These are phyloP conservation scores for Naganishia sp. DNA, from an alignment of 1,284 basidiomycete species.

Conservation along the genomic window DNA sequence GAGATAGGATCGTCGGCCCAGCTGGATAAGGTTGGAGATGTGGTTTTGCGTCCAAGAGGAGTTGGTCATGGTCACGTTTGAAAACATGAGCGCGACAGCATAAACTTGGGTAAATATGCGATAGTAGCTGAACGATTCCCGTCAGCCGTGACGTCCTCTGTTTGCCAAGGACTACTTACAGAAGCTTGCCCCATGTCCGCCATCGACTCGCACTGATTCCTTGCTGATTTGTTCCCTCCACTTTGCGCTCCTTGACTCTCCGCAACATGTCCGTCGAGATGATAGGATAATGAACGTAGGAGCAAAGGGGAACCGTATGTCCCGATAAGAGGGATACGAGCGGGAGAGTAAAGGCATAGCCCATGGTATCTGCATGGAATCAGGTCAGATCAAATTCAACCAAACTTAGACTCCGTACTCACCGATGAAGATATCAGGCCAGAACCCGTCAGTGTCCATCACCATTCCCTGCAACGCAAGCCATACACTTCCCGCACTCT, in stretches of 20 bases:
- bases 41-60: slow-evolving; percentile 93
- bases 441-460: slow-evolving; percentile 42
- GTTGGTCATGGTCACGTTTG: slow-evolving; percentile 80
- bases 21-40: slow-evolving; percentile 66
- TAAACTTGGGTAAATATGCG: slow-evolving; percentile 82
- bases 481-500: slow-evolving; percentile 81
- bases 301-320: slow-evolving; percentile 70
- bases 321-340: slow-evolving; percentile 64
- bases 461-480: slow-evolving; percentile 61
- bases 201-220: slow-evolving; percentile 65
- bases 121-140: slow-evolving; percentile 69
- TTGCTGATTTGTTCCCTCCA: slow-evolving; percentile 60
- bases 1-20: slow-evolving; percentile 37
- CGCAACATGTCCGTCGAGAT: slow-evolving; percentile 92
- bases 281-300: slow-evolving; percentile 95
- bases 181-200: slow-evolving; percentile 68
- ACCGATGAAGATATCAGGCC: slow-evolving; percentile 84
- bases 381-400: not conserved
- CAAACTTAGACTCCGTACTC: slow-evolving; percentile 36
- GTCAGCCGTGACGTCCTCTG: not conserved
- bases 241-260: slow-evolving; percentile 64
- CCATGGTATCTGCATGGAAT: slow-evolving; percentile 82
- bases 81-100: slow-evolving; percentile 68
- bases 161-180: slow-evolving; percentile 58
- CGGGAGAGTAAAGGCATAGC: slow-evolving; percentile 91